Percentiles rank a stretch among this genome's conserved stretches.
These are phyloP conservation scores for Daedalea quercina DNA, from an alignment of 768 basidiomycete species.

Conservation along the genomic window DNA sequence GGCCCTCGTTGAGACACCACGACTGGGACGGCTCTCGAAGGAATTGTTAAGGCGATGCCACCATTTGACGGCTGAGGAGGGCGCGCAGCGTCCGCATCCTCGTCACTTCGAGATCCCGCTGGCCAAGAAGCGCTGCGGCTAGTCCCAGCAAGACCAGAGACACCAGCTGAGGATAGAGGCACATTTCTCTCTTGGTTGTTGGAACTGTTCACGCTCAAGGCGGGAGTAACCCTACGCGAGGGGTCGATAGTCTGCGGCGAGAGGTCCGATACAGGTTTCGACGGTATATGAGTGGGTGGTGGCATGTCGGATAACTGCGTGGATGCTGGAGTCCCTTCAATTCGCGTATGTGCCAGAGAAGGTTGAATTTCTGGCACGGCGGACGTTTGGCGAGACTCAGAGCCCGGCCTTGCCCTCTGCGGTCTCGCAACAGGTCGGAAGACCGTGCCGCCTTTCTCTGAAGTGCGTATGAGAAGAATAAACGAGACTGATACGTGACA, in stretches of 20 bases:
- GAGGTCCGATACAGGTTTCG: background rate
- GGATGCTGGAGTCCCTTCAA: background rate
- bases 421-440: conserved; percentile 64
- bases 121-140: no score
- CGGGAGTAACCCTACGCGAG: no score
- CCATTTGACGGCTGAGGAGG: background rate
- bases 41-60: background rate
- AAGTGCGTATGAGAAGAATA: conserved; percentile 7
- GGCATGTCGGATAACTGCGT: conserved; percentile 9
- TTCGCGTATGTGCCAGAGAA: conserved; percentile 1
- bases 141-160: no score
- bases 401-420: conserved; percentile 35
- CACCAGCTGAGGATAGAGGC: no score
- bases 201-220: no score
- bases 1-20: background rate
- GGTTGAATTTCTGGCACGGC: conserved; percentile 13
- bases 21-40: background rate
- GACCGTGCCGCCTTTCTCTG: conserved; percentile 67
- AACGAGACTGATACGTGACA: background rate
- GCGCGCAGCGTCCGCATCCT: background rate
- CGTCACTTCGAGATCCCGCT: background rate
- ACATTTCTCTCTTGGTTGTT: no score
- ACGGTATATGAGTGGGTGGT: conserved; percentile 6
- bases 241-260: background rate
- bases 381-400: conserved; percentile 20